Conservation (phyloP, 352 stramenopile species). For the Globisporangium echinulatum region DNA sequence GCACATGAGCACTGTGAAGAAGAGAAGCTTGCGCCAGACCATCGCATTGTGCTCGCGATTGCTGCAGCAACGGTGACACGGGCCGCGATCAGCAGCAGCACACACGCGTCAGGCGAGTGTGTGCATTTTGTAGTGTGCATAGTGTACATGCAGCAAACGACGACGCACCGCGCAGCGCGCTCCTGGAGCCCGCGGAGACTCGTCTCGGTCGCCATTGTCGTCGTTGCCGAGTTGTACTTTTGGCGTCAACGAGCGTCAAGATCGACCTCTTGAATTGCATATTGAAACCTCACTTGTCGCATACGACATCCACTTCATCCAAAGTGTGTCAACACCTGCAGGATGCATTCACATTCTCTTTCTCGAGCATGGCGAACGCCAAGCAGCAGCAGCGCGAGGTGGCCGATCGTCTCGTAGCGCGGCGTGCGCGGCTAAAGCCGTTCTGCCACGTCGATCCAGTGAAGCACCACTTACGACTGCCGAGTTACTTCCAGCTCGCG, state of each 20-base stretch:
- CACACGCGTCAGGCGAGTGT: background rate
- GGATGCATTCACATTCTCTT: no score
- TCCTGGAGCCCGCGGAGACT: conserved; percentile 45
- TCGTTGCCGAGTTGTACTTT: background rate
- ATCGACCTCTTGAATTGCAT: background rate
- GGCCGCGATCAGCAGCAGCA: background rate
- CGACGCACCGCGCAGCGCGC: conserved; percentile 29
- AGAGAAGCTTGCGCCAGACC: conserved; percentile 63
- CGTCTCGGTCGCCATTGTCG: conserved; percentile 16
- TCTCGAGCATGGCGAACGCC: conserved; percentile 1
- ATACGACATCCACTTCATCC: background rate
- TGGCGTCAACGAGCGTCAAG: background rate
- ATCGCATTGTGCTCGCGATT: conserved; percentile 67
- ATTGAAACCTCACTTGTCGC: background rate
- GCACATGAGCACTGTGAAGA: conserved; percentile 72
- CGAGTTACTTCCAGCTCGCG: conserved; percentile 67
- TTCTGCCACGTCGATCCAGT: conserved; percentile 61
- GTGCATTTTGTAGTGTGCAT: no score
- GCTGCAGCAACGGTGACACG: conserved; percentile 17
- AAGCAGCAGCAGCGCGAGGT: conserved; percentile 20
- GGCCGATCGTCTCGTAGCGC: conserved; percentile 49
- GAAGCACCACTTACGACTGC: conserved; percentile 51
- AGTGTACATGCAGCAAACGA: no score
- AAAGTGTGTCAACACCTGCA: no score
- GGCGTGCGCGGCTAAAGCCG: conserved; percentile 47